Percentiles rank a stretch among this genome's conserved stretches.
These are phyloP conservation scores for Coelastrella sp. DNA, from an alignment of 139 green algal species.

Conservation along the genomic window DNA sequence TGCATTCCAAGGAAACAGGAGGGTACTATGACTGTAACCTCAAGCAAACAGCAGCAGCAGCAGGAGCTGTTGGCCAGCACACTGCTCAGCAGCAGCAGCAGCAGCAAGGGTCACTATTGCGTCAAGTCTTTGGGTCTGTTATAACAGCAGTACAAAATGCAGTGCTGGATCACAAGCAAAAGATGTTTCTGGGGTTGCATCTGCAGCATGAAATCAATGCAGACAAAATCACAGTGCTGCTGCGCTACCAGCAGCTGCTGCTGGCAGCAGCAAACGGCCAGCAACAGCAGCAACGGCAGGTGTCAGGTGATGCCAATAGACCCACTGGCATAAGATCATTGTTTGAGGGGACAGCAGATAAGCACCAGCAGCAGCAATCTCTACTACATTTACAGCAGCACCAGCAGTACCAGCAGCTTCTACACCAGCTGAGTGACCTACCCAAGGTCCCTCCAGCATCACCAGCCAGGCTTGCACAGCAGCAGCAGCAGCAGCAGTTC, in stretches of 20 bases:
- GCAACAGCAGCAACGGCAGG: constrained; percentile 25
- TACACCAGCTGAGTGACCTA: background rate
- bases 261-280: constrained; percentile 10
- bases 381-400: background rate
- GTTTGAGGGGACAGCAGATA: background rate
- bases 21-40: constrained; percentile 1
- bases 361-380: constrained; percentile 21
- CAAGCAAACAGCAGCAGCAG: constrained; percentile 18
- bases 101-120: background rate
- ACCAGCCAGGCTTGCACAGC: background rate
- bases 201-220: background rate
- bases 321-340: background rate
- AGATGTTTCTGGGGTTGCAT: background rate
- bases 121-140: background rate
- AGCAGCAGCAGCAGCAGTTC: constrained; percentile 7
- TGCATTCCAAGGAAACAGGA: constrained; percentile 14
- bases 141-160: background rate
- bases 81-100: constrained; percentile 10
- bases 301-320: background rate
- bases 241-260: constrained; percentile 25
- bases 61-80: background rate
- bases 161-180: constrained; percentile 25
- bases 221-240: background rate
- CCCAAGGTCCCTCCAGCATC: background rate
- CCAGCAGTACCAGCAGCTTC: background rate